Evolutionary conservation across 306 rosid species (phyloP).

Genomic region (Trifolium dubium): DNA sequence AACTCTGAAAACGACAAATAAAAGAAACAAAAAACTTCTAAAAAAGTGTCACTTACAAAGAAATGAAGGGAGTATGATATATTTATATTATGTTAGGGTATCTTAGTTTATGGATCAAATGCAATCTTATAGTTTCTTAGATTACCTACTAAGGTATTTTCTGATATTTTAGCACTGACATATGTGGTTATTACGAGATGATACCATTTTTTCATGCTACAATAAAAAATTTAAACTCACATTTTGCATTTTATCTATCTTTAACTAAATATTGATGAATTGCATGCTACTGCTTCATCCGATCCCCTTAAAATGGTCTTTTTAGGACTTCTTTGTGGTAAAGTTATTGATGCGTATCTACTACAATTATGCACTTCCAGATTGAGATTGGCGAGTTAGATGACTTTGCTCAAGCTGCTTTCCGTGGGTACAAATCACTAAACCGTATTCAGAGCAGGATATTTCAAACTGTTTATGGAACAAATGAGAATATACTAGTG

Average conservation of each 20-base stretch:
- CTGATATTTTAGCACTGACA: background rate
- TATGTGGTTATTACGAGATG: constrained; percentile 29
- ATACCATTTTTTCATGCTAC: constrained; percentile 4
- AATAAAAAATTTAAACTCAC: constrained; percentile 13
- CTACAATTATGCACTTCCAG: constrained; percentile 53
- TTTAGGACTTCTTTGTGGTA: constrained; percentile 25
- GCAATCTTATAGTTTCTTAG: background rate
- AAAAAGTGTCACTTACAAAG: too few species aligned
- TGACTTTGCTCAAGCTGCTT: constrained; percentile 99
- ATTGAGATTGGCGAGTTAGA: constrained; percentile 88
- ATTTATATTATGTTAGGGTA: background rate
- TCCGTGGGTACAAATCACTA: constrained; percentile 82
- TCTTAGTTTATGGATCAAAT: background rate
- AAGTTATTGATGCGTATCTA: constrained; percentile 39
- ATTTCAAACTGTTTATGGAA: constrained; percentile 81
- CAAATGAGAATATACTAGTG: constrained; percentile 92
- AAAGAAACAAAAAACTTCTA: too few species aligned
- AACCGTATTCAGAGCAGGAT: constrained; percentile 96
- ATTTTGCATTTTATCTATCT: constrained; percentile 20
- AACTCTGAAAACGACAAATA: too few species aligned
- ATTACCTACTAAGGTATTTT: background rate
- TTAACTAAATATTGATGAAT: constrained; percentile 7
- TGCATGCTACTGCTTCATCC: constrained; percentile 33
- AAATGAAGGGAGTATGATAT: background rate
- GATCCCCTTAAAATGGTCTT: constrained; percentile 27